phyloP scores from a whole-genome alignment of 495 filamentous ascomycete species.

The Trichoderma gamsii region DNA sequence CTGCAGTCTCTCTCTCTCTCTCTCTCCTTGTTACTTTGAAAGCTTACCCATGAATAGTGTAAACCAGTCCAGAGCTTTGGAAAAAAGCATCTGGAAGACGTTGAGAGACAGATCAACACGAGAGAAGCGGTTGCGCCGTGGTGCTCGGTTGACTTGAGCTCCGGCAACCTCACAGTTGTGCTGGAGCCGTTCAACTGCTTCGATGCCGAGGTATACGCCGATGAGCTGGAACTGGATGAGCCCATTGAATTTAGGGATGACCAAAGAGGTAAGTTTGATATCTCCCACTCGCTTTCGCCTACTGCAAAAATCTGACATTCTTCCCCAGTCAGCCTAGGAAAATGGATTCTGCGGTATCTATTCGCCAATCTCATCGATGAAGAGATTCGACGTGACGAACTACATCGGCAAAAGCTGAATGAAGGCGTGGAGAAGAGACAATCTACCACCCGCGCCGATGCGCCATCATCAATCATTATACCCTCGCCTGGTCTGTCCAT shows the following conservation, averaged over 20 bases:
- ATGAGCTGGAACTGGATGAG: slow-evolving; percentile 70
- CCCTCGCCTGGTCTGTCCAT: slow-evolving; percentile 46
- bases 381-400: slow-evolving; percentile 74
- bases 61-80: slow-evolving; percentile 79
- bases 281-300: neutral
- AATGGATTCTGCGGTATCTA: slow-evolving; percentile 92
- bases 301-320: slow-evolving; percentile 13
- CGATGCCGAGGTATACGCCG: slow-evolving; percentile 94
- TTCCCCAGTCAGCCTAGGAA: slow-evolving; percentile 79
- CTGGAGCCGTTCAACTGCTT: slow-evolving; percentile 95
- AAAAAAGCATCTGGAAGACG: slow-evolving; percentile 88
- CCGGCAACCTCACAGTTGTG: slow-evolving; percentile 82
- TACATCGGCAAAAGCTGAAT: slow-evolving; percentile 60
- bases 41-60: slow-evolving; percentile 50
- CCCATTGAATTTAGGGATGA: slow-evolving; percentile 79
- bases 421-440: slow-evolving; percentile 52
- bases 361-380: slow-evolving; percentile 87
- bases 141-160: slow-evolving; percentile 91
- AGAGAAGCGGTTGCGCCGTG: slow-evolving; percentile 84
- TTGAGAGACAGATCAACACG: slow-evolving; percentile 81
- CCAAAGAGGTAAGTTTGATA: slow-evolving; percentile 72
- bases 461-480: slow-evolving; percentile 62
- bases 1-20: neutral
- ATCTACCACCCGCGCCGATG: slow-evolving; percentile 47
- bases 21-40: neutral